Conservation (phyloP, 208 protist genomes). For the Trypanosoma rangeli region DNA sequence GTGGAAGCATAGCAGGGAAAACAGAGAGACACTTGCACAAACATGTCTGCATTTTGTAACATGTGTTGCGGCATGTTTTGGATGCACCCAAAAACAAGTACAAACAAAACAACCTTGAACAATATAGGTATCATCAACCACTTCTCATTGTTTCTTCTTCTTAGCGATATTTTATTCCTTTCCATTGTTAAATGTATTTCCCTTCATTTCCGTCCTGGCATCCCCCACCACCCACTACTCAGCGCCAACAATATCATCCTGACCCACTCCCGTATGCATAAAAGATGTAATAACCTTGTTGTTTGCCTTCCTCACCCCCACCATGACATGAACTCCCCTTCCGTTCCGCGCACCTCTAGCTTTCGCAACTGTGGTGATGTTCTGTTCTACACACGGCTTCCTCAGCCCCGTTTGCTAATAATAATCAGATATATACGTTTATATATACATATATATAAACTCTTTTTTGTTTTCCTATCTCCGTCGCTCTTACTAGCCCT, state of each 20-base stretch:
- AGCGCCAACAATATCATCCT: background rate
- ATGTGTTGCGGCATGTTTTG: too few species aligned
- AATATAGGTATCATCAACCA: too few species aligned
- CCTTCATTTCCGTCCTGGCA: background rate
- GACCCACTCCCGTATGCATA: background rate
- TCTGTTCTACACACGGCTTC: background rate
- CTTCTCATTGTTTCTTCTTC: background rate
- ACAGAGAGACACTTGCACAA: too few species aligned
- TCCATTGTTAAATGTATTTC: background rate
- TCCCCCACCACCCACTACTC: too few species aligned
- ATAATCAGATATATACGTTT: too few species aligned
- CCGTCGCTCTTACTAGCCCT: background rate
- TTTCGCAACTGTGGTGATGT: background rate
- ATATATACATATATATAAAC: too few species aligned
- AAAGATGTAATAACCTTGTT: background rate
- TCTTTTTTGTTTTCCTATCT: background rate
- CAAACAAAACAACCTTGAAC: background rate
- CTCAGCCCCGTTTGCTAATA: too few species aligned
- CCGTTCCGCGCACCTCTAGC: background rate
- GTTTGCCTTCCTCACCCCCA: background rate
- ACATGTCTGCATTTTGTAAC: too few species aligned
- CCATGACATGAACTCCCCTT: background rate
- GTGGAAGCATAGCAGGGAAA: too few species aligned
- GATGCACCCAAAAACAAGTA: background rate
- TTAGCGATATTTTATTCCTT: background rate